Evolutionary conservation across 768 basidiomycete species (phyloP), one percentile per base, ranked within the genome.

Genomic region (Russula emetica): DNA sequence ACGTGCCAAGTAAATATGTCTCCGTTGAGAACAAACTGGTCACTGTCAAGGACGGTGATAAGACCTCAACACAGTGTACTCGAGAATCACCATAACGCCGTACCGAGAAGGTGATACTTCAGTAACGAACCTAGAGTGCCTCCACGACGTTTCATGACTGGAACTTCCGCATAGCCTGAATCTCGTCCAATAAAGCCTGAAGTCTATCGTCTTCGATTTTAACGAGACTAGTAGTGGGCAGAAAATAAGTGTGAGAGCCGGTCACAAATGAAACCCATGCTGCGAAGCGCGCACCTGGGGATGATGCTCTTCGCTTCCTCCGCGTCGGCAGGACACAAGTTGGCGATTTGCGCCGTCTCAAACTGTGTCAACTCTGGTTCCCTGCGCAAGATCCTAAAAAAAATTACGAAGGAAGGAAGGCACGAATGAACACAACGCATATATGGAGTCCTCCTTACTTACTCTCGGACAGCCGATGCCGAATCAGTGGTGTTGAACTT

Each of bases 251-350:
- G 40, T 13, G 26, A 24, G 20, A 30, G 58, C 32, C 30, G 6
- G 24, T 5, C 13, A 10, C n/a, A 44, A 60, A 42, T 28, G 34
- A 38, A 34, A 9, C 7, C 3, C 28, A 30, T 11, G 11, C 11
- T 42, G 26, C 45, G 22, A 28, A 11, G 40, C 77, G 22, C 11
- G 5, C 58, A 88, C 93, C 92, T 95, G 8, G 94, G 94, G 38
- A 96, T 78, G 58, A 94, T 82, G 70, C 93, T 93, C 78, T 94
- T 95, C 30, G 93, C 89, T 74, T 96, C 94, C 69, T 96, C 94
- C 5, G 90, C 83, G 63, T 86, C 85, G 45, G 86, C 90, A 16
- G 94, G 94, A 71, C 91, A 93, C 60, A 96, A 75, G 70, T 96
- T 96, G 18, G 92, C 92, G 58, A 96, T 90, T 72, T 96, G 94